A percentile compares a stretch with the other conserved stretches of the same genome.
phyloP scores from a whole-genome alignment of 1,284 basidiomycete species.

The Volvariella volvacea region DNA sequence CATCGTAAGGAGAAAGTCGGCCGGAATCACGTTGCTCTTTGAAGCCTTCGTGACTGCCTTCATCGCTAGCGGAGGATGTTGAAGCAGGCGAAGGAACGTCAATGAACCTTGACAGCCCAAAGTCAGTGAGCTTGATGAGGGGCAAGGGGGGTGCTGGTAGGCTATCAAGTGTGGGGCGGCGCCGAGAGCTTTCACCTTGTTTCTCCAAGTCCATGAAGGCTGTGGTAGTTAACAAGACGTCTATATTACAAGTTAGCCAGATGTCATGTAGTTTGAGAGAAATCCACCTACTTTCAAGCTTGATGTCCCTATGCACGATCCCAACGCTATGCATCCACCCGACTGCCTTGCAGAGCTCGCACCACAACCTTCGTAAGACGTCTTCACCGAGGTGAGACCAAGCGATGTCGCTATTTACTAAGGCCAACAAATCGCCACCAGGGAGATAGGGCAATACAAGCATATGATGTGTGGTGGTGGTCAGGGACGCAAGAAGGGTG shows the following conservation, averaged over 20 bases:
- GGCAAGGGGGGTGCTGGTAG: conserved; percentile 40
- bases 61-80: neutral
- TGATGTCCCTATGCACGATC: conserved; percentile 89
- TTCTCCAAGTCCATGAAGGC: conserved; percentile 17
- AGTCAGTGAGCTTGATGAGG: conserved; percentile 85
- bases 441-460: conserved; percentile 75
- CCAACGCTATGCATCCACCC: conserved; percentile 88
- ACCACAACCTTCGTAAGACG: conserved; percentile 72
- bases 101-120: conserved; percentile 86
- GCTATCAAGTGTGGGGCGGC: conserved; percentile 25
- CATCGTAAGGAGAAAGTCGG: neutral
- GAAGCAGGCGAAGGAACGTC: conserved; percentile 20
- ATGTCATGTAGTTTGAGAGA: neutral
- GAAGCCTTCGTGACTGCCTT: neutral
- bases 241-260: conserved; percentile 23
- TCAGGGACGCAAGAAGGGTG: conserved; percentile 68
- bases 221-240: conserved; percentile 49
- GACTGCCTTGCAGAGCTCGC: conserved; percentile 75
- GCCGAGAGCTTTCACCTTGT: conserved; percentile 7
- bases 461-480: conserved; percentile 70
- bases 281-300: conserved; percentile 78
- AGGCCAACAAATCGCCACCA: conserved; percentile 82
- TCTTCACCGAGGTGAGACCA: conserved; percentile 44
- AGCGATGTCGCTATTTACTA: conserved; percentile 60
- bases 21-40: neutral